Evolutionary conservation across 768 basidiomycete genomes (phyloP).

Genomic region (Chalciporus piperatus): DNA sequence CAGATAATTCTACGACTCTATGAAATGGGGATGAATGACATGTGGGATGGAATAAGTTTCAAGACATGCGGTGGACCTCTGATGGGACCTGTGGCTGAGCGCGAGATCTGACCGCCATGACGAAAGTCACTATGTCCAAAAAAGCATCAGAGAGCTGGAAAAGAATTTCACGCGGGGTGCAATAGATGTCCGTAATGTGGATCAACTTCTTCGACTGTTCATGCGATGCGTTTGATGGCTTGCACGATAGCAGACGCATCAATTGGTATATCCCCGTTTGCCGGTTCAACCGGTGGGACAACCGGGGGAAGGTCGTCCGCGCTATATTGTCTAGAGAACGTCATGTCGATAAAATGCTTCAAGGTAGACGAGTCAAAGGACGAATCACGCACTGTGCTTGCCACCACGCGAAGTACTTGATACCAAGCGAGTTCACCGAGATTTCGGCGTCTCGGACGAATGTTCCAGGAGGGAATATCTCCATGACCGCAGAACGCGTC

Average conservation of each 20-base stretch:
- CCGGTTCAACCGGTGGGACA: slow-evolving; percentile 22
- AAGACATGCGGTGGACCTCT: too few species aligned
- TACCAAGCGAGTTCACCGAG: slow-evolving; percentile 49
- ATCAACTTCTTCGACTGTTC: not conserved
- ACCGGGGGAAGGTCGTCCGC: slow-evolving; percentile 34
- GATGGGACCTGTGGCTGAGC: not conserved
- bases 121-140: too few species aligned
- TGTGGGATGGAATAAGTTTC: too few species aligned
- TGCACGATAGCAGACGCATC: slow-evolving; percentile 42
- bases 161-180: too few species aligned
- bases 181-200: not conserved
- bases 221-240: slow-evolving; percentile 28
- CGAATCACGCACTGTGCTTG: slow-evolving; percentile 31
- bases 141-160: too few species aligned
- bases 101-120: too few species aligned
- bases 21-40: not conserved
- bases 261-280: slow-evolving; percentile 31
- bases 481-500: slow-evolving; percentile 62
- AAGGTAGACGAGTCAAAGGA: not conserved
- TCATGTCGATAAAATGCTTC: not conserved
- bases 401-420: slow-evolving; percentile 62
- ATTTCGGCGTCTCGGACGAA: slow-evolving; percentile 64
- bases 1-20: not conserved
- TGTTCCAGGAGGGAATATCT: slow-evolving; percentile 68
- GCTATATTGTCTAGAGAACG: slow-evolving; percentile 35